Base-by-base conservation (phyloP, 2,329 filamentous ascomycete species). In the Verticillium klebahnii region DNA sequence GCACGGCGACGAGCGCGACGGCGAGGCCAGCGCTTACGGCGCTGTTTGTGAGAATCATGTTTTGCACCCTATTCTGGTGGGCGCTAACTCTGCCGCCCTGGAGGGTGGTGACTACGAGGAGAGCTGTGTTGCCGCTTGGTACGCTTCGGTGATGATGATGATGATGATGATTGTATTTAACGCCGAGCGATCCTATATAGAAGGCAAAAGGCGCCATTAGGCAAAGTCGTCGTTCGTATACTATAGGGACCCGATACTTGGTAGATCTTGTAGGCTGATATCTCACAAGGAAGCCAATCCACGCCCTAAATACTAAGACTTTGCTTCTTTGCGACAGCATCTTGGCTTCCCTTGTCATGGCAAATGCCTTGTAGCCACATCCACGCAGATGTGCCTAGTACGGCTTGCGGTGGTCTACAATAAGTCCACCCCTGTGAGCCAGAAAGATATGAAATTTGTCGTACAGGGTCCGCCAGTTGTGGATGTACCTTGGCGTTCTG, bases 31-130 rank as follows among this genome's bases (percentile, higher is more conserved):
- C 94, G 0, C 82, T 99, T 61, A 98, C 92, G 0, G 90, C 91
- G 1, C 83, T 99, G 57, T 93, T 98, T 69, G 87, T 97, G 64
- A 89, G 95, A 15, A 93, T 98, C 60, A 78, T 98, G 4, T 85
- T 96, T 31, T 86, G 96, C 57, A 94, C 93, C 0, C 95, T 95
- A 0, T 76, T 97, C 55, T 99, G 95, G 95, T 85, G 96, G 62
- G 74, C 86, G 0, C 77, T 99, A 45, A 94, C 93, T 0, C 82
- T 96, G 17, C 91, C 91, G 2, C 94, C 94, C 0, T 82, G 94
- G 64, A 86, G 89, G 65, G 86, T 99, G 65, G 89, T 99, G 69
- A 97, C 94, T 1, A 91, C 92, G 1, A 90, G 90, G 69, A 86
- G 95, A 56, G 87, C 97, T 1, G 81, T 94, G 34, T 82, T 99